Percentiles rank a stretch among this genome's conserved stretches.
Conservation (phyloP, 176 grass and related monocot genomes). For the Echinochloa phyllopogon region DNA sequence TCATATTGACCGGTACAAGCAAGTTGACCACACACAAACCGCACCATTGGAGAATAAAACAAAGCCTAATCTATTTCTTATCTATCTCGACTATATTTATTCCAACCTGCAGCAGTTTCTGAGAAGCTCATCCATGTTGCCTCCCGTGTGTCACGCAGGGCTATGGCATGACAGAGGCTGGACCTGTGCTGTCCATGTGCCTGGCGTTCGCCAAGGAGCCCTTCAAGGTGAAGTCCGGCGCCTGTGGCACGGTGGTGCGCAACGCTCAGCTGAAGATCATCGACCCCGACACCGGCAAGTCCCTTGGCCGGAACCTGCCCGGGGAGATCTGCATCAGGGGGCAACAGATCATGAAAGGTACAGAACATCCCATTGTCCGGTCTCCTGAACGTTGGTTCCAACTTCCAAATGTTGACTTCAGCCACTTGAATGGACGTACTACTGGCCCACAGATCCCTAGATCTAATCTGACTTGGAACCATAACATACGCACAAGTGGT, state of each 20-base stretch:
- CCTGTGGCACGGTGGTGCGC: slow-evolving; percentile 76
- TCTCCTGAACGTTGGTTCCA: background rate
- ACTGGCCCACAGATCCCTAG: slow-evolving; percentile 3
- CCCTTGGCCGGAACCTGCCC: slow-evolving; percentile 46
- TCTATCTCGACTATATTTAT: background rate
- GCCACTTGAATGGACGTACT: background rate
- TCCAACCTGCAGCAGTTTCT: background rate
- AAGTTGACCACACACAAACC: background rate
- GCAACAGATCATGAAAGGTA: slow-evolving; percentile 88
- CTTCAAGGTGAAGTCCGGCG: slow-evolving; percentile 62
- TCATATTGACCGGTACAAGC: background rate
- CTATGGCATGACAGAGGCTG: slow-evolving; percentile 87
- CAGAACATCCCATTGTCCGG: background rate
- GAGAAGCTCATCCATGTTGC: background rate
- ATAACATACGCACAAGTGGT: slow-evolving; percentile 2
- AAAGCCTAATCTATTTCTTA: background rate
- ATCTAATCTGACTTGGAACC: slow-evolving; percentile 29
- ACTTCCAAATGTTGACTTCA: slow-evolving; percentile 19
- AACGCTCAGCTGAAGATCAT: slow-evolving; percentile 81
- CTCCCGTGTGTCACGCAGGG: slow-evolving; percentile 39
- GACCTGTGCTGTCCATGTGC: slow-evolving; percentile 77
- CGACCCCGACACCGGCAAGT: slow-evolving; percentile 56
- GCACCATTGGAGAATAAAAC: background rate
- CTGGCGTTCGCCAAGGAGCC: slow-evolving; percentile 79
- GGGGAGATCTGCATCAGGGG: slow-evolving; percentile 83